Percentiles rank a stretch among this genome's conserved stretches.
Conservation (phyloP, 208 protist genomes). For the Crithidia brevicula region DNA sequence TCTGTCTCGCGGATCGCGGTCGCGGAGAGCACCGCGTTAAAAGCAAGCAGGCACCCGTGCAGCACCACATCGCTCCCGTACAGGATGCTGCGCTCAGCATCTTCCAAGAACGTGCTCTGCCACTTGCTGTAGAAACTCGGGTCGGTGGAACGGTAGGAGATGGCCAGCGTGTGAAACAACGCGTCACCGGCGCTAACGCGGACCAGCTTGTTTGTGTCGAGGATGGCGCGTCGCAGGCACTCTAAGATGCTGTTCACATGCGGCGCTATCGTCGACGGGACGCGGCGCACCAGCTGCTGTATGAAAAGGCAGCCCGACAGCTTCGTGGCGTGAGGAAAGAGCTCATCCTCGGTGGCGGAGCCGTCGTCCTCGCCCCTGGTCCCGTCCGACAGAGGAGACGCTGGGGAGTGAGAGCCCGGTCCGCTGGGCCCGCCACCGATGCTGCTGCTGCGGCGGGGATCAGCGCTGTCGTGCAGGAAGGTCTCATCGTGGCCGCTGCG, state of each 20-base stretch:
- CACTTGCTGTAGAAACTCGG: conserved; percentile 50
- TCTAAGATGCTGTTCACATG: conserved; percentile 61
- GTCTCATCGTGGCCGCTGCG: conserved; percentile 36
- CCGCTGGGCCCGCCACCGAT: neutral
- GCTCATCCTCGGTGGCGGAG: conserved; percentile 6
- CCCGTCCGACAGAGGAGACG: conserved; percentile 4
- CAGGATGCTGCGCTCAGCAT: conserved; percentile 48
- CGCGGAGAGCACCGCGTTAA: conserved; percentile 78
- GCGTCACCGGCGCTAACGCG: conserved; percentile 48
- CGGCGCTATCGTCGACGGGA: conserved; percentile 65
- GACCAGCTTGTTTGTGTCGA: conserved; percentile 48
- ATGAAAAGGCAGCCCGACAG: conserved; percentile 78
- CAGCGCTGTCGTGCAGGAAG: conserved; percentile 33
- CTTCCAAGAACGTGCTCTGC: conserved; percentile 66
- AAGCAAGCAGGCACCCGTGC: conserved; percentile 66
- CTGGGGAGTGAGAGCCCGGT: neutral
- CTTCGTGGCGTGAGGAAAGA: conserved; percentile 50
- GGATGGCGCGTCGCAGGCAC: conserved; percentile 57
- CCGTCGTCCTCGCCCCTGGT: neutral
- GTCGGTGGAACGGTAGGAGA: conserved; percentile 73
- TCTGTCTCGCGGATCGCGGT: conserved; percentile 43
- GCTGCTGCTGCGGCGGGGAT: neutral
- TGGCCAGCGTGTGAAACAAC: conserved; percentile 55
- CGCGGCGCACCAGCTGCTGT: conserved; percentile 66
- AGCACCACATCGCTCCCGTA: conserved; percentile 45